These are phyloP conservation scores for Powellomyces hirtus DNA, from an alignment of 192 early-diverging fungal genomes.

Conservation along the genomic window DNA sequence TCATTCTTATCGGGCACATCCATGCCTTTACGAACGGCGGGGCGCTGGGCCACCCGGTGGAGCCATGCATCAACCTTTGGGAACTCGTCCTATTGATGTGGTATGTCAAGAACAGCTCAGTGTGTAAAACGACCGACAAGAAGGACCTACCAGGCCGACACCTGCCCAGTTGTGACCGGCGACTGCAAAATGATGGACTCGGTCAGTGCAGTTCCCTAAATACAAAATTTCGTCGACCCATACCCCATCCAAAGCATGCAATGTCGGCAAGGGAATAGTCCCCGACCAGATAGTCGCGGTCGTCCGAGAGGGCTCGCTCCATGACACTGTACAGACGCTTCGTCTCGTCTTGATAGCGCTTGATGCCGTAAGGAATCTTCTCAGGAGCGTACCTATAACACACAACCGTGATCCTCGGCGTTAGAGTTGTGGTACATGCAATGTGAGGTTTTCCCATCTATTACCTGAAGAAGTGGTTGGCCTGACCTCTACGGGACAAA, in stretches of 20 bases:
- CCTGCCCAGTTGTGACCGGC: conserved; percentile 16
- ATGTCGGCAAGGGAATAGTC: conserved; percentile 54
- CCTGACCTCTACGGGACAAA: conserved; percentile 40
- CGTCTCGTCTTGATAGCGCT: conserved; percentile 55
- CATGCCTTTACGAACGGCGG: conserved; percentile 41
- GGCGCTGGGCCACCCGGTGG: conserved; percentile 32
- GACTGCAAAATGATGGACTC: neutral
- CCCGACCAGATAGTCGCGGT: conserved; percentile 26
- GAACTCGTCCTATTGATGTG: conserved; percentile 27
- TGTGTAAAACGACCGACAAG: no score
- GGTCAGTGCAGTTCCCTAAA: neutral
- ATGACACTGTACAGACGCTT: conserved; percentile 45
- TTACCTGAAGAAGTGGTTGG: conserved; percentile 49
- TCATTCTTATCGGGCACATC: conserved; percentile 12
- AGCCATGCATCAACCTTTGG: conserved; percentile 48
- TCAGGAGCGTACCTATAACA: conserved; percentile 50
- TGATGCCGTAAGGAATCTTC: conserved; percentile 51
- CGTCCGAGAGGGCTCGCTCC: conserved; percentile 24
- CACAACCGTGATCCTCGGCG: no score
- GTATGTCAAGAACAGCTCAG: no score
- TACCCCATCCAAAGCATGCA: conserved; percentile 44
- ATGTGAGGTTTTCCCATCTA: no score
- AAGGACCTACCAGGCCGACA: conserved; percentile 15
- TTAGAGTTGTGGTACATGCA: no score
- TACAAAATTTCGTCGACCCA: neutral